Conservation (phyloP, 2,329 filamentous ascomycete species). For the Neopestalotiopsis clavispora region DNA sequence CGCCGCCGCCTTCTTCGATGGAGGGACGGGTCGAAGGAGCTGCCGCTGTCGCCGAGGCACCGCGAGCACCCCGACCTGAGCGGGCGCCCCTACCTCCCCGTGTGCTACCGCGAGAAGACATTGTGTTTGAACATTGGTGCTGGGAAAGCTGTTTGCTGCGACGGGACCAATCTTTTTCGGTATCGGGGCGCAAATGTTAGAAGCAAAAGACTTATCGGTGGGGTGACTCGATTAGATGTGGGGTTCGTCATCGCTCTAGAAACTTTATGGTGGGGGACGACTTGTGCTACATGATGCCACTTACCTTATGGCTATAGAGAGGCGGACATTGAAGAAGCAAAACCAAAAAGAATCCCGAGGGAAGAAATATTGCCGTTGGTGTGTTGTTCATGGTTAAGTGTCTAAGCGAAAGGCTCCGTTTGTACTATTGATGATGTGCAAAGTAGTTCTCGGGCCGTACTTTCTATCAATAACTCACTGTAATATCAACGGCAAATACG, state of each 20-base stretch:
- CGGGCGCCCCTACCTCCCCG: slow-evolving; percentile 21
- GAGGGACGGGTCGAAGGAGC: slow-evolving; percentile 9
- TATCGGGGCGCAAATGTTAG: background rate
- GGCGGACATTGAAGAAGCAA: too few species aligned
- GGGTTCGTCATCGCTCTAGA: slow-evolving; percentile 3
- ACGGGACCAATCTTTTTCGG: background rate
- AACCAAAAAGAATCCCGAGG: too few species aligned
- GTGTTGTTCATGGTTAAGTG: too few species aligned
- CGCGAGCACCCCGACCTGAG: slow-evolving; percentile 20
- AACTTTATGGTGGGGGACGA: slow-evolving; percentile 16
- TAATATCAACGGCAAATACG: too few species aligned
- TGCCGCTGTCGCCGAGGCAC: slow-evolving; percentile 14
- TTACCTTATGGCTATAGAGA: background rate
- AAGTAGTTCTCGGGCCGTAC: too few species aligned
- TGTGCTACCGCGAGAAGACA: slow-evolving; percentile 22
- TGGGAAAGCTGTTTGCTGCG: background rate
- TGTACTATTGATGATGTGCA: too few species aligned
- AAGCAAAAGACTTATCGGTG: background rate
- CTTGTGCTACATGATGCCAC: background rate
- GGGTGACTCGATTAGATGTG: slow-evolving; percentile 5
- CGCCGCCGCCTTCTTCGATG: slow-evolving; percentile 4
- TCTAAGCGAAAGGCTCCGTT: too few species aligned
- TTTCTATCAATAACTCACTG: too few species aligned
- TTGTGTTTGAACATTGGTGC: slow-evolving; percentile 19
- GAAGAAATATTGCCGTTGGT: too few species aligned